Base-by-base conservation (phyloP, 2,329 filamentous ascomycete species). In the Emydomyces testavorans region DNA sequence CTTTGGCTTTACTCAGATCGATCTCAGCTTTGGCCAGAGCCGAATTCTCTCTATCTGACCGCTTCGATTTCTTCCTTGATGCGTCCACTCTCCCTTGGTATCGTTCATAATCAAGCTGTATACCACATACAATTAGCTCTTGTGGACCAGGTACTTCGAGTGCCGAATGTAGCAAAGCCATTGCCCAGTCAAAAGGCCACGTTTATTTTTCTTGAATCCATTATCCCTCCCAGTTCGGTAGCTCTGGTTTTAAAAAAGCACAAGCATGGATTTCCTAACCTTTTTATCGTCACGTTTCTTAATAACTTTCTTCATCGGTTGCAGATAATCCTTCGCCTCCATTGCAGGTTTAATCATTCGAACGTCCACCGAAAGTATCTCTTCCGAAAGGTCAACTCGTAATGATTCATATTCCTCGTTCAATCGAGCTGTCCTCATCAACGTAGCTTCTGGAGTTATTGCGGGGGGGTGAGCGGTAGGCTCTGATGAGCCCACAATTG, bases 211-310 rank as follows among this genome's bases (percentile, higher is more conserved):
- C 35, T 35, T 35, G 32, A 15, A 6, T 2, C 6, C 2, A 3
- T 13, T 5, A 8, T 6, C 32, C n/a, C n/a, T n/a, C n/a, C n/a
- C n/a, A n/a, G n/a, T n/a, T n/a, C n/a, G n/a, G n/a, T n/a, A n/a
- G n/a, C n/a, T n/a, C n/a, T n/a, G n/a, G n/a, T n/a, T n/a, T n/a
- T n/a, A n/a, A n/a, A 31, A 48, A 31, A 23, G 36, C 46, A 8
- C 7, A 18, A 5, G 32, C 32, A 18, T 11, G 20, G 15, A 40
- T 35, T 5, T 40, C 29, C 24, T 7, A 37, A 76, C 74, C 68
- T 86, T 82, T 66, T 80, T 85, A 58, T 89, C 84, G 60, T 92
- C 85, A 39, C 87, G 73, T 64, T 86, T 88, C 68, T 90, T 92
- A 59, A 93, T 85, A 1, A 80, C 82, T 67, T 88, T 92, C 59